Evolutionary conservation across 305 asterid species (phyloP).

Genomic region (Vinca major): DNA sequence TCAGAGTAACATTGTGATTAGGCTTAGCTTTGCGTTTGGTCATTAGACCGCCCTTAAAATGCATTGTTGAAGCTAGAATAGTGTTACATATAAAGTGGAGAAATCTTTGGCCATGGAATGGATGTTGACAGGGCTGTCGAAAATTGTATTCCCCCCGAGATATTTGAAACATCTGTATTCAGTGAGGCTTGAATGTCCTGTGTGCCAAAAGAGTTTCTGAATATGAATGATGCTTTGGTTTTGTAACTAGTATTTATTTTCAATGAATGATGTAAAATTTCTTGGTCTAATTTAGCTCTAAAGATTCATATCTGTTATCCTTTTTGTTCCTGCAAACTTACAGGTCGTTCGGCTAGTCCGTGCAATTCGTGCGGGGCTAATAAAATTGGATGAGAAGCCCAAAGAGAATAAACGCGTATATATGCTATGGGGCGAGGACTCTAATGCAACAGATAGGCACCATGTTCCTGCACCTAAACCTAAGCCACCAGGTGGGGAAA

Average conservation of each 20-base stretch:
- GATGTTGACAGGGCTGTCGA: not conserved
- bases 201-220: not conserved
- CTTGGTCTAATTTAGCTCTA: not conserved
- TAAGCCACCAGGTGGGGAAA: conserved; percentile 61
- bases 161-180: not conserved
- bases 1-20: not conserved
- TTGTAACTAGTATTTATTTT: not conserved
- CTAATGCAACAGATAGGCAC: conserved; percentile 59
- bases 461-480: conserved; percentile 89
- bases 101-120: not conserved
- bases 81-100: not conserved
- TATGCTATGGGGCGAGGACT: conserved; percentile 72
- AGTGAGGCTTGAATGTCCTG: not conserved
- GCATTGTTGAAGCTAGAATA: not conserved
- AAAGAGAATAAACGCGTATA: conserved; percentile 57
- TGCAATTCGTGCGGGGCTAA: conserved; percentile 66
- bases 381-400: conserved; percentile 68
- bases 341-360: conserved; percentile 72
- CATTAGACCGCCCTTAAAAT: not conserved
- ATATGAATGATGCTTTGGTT: not conserved
- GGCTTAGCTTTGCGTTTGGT: not conserved
- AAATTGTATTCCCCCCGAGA: not conserved
- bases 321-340: conserved; percentile 13
- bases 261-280: not conserved
- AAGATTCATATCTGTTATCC: not conserved